Evolutionary conservation across 176 grass and related monocot genomes (phyloP), one percentile per base, ranked within the genome.

Genomic region (Hordeum marinum): DNA sequence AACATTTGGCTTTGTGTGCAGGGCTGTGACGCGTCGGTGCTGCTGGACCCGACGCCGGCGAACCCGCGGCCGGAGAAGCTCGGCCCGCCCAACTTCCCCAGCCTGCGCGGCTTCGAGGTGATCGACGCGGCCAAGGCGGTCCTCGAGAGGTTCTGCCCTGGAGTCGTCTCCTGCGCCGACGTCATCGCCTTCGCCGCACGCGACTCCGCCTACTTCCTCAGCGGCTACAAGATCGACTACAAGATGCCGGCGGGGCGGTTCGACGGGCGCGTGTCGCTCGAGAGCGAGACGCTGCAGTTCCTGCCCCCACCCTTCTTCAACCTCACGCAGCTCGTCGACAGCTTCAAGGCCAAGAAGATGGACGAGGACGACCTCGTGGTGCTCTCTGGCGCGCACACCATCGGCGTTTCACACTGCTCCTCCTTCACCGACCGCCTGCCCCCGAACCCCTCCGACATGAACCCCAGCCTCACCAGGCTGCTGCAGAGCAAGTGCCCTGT

Each of bases 381-480:
- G 1, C 90, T 95, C 45, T 91, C 93, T 3, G 93, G 88, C 10
- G 59, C 80, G 12, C 90, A 95, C 90, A 63, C 80, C 27, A 23
- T 95, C 31, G 93, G 93, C 6, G 27, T 57, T 0, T 68, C 93
- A 0, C 90, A 93, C 85, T 93, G 93, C 77, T 76, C 80, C 1
- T 89, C 83, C 26, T 95, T 95, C 90, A 4, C 17, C 12, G 9
- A 35, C 57, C 88, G 90, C 31, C 78, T 86, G 43, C 62, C 80
- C 8, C 55, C 77, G 4, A 73, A 73, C 41, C 78, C 87, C 0
- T 62, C 86, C 26, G 27, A 77, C 86, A 89, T 94, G 11, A 13
- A 92, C 70, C 13, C 6, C 8, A 1, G 0, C 7, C 61, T 90
- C 37, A 75, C 78, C 34, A 0, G 68, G 13, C 0, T 3, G 5